Base-by-base conservation (phyloP, 2,329 filamentous ascomycete genomes). In the Ophiocordyceps australis region DNA sequence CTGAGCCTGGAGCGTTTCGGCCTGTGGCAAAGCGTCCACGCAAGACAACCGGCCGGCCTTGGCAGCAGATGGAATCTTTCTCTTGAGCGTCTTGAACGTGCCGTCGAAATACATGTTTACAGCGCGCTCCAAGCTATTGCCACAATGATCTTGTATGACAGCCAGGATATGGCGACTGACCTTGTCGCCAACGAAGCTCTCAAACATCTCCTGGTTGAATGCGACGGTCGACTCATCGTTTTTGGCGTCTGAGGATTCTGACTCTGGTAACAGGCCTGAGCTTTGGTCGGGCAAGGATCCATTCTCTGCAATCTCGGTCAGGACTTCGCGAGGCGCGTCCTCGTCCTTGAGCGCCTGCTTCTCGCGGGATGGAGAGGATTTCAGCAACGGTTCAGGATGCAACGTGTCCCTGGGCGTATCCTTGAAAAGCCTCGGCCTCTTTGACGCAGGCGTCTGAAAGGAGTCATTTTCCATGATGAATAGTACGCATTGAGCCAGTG, bases 81-180 rank as follows among this genome's bases (percentile, higher is more conserved):
- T n/a, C 31, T 52, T 48, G 20, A 52, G 44, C 8, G 50, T 59
- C 39, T 66, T 70, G 61, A 72, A 76, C 5, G 71, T 75, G 13
- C 70, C 71, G 33, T 78, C 73, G 32, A 75, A 66, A 39, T 73
- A 78, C 64, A 75, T 74, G 31, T 74, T 74, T 29, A 75, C 62
- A 6, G 72, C 72, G 32, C 59, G 56, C 38, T 75, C 65, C 11
- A 76, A 54, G 32, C 71, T 57, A 27, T 64, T 52, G 14, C 60
- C 60, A 28, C 69, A 74, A 22, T 57, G 54, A 7, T 58, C 49
- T n/a, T 55, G 55, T 13, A 78, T 57, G 4, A 55, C 43, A 6
- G 49, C 46, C 25, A 76, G 38, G 1, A 57, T 46, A 14, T 65
- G 54, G 0, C 52, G 31, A 6, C 53, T 43, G 13, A 77, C 53